A percentile compares a stretch with the other conserved stretches of the same genome.
Conservation (phyloP, 2,329 filamentous ascomycete species). For the Penicillium aurantiogriseum region DNA sequence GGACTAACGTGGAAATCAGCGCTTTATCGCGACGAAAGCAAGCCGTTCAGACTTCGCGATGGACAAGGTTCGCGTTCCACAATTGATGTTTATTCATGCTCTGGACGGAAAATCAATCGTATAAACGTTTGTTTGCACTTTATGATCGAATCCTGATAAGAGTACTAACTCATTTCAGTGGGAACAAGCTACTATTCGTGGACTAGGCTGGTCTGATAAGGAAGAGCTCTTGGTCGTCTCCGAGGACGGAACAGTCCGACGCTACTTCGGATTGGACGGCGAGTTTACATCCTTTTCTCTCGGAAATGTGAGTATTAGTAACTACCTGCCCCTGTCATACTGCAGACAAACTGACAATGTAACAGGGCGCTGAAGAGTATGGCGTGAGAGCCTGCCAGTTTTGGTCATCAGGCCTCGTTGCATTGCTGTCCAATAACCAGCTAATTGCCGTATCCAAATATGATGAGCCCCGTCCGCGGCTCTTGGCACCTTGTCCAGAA, state of each 20-base stretch:
- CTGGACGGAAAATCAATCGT: conserved; percentile 80
- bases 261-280: conserved; percentile 86
- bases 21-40: conserved; percentile 86
- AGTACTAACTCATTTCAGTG: conserved; percentile 53
- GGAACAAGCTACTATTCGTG: conserved; percentile 85
- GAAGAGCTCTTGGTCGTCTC: conserved; percentile 88
- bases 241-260: conserved; percentile 83
- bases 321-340: no score
- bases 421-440: conserved; percentile 82
- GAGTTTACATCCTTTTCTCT: conserved; percentile 95
- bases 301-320: conserved; percentile 59
- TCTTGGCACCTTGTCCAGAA: conserved; percentile 72
- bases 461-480: conserved; percentile 81
- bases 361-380: conserved; percentile 74
- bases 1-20: conserved; percentile 37
- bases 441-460: conserved; percentile 86
- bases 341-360: conserved; percentile 14
- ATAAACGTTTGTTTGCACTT: conserved; percentile 56
- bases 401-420: conserved; percentile 89
- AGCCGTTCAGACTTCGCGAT: conserved; percentile 74
- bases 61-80: conserved; percentile 71
- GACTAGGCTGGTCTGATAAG: conserved; percentile 93
- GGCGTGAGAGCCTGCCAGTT: conserved; percentile 89
- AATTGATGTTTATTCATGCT: conserved; percentile 92
- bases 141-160: neutral